Evolutionary conservation across 2,329 filamentous ascomycete species (phyloP), one percentile per base, ranked within the genome.

Genomic region (Xylariaceae sp.): DNA sequence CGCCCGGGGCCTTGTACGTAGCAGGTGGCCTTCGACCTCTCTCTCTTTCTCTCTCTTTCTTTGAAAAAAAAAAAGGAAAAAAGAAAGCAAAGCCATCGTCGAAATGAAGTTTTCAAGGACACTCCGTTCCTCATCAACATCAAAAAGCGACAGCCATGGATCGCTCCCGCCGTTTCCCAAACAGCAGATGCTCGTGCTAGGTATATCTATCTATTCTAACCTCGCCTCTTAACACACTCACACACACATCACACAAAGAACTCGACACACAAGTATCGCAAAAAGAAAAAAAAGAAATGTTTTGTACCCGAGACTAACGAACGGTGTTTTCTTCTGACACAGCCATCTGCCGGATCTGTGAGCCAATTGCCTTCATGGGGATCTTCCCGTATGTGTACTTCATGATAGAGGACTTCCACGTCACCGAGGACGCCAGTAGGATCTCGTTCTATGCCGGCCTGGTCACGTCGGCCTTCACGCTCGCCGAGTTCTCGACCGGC

Each of bases 291-390:
- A 30, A 30, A 30, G 23, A 30, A 30, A 30, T 30, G 23, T 30
- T 30, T 30, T 30, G 23, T 10, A 18, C 23, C 44, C 11, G 5
- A 35, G 34, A 45, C 59, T 65, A 60, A 65, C 56, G 9, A 61
- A 44, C 30, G 15, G 47, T 8, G 53, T 55, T 56, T 65, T 48
- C 37, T 13, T 13, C 11, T 41, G 8, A 13, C 8, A 8, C 64
- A 95, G 92, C 92, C 51, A 82, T 96, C 71, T 96, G 92, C 77
- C 88, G 94, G 71, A 93, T 99, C 78, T 97, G 92, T 80, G 94
- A 99, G 74, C 94, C 94, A 55, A 97, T 99, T 74, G 94, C 94
- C 4, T 97, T 99, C 81, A 97, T 97, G 91, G 97, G 92, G 56
- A 97, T 97, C 68, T 97, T 99, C 73, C 94, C 94, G 1, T 99